Conservation (phyloP, 768 basidiomycete species). For the Mycena epipterygia region DNA sequence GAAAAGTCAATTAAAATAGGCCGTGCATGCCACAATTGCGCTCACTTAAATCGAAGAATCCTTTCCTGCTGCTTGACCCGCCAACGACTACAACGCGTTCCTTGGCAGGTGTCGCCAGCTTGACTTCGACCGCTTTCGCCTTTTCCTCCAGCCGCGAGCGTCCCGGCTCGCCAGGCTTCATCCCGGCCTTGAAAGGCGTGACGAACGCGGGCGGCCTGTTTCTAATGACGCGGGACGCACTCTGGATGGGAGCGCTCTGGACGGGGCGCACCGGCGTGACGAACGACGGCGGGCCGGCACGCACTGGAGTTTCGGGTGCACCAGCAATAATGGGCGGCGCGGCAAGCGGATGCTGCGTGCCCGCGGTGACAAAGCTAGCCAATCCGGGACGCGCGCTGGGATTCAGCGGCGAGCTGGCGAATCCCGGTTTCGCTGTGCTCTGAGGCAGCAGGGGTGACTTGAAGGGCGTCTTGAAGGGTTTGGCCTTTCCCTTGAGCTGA, state of each 20-base stretch:
- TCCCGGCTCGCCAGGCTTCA: slow-evolving; percentile 60
- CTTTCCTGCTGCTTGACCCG: slow-evolving; percentile 24
- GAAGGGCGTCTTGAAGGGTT: slow-evolving; percentile 43
- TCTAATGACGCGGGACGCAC: slow-evolving; percentile 26
- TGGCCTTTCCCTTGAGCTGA: slow-evolving; percentile 31
- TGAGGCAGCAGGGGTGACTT: slow-evolving; percentile 36
- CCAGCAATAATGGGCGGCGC: slow-evolving; percentile 38
- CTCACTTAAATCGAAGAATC: slow-evolving; percentile 64
- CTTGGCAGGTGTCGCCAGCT: slow-evolving; percentile 26
- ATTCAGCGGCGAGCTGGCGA: slow-evolving; percentile 49
- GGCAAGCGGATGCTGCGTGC: slow-evolving; percentile 54
- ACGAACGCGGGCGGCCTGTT: slow-evolving; percentile 58
- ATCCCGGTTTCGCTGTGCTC: slow-evolving; percentile 5
- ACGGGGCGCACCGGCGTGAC: slow-evolving; percentile 32
- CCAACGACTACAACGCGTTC: slow-evolving; percentile 23
- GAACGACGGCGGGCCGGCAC: slow-evolving; percentile 20
- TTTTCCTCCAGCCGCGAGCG: slow-evolving; percentile 45
- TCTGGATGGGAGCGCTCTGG: no score
- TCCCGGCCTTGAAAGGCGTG: slow-evolving; percentile 73
- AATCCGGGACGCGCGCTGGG: slow-evolving; percentile 33
- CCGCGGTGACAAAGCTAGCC: slow-evolving; percentile 37
- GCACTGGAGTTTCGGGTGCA: slow-evolving; percentile 30
- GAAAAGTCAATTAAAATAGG: background rate
- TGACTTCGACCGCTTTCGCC: slow-evolving; percentile 27
- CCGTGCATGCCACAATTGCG: background rate